Conservation (phyloP, 768 basidiomycete species). For the Thelephora ganbajun region DNA sequence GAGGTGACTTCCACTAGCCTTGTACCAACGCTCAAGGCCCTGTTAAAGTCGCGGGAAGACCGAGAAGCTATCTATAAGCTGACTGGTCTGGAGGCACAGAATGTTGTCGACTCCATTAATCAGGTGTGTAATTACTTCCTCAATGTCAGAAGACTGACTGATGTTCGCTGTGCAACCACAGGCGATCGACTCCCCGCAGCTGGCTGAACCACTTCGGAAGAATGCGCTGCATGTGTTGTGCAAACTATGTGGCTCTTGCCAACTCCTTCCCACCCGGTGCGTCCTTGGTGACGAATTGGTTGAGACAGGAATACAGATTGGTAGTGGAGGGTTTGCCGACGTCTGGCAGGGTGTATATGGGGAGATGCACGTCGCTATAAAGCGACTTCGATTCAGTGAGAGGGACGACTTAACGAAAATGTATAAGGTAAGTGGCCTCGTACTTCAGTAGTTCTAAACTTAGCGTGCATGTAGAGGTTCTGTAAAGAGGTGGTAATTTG, state of each 20-base stretch:
- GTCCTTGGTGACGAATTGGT: too few species aligned
- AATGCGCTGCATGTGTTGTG: too few species aligned
- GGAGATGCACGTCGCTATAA: background rate
- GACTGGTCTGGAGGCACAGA: background rate
- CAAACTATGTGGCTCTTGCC: too few species aligned
- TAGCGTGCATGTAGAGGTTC: background rate
- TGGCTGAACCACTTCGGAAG: too few species aligned
- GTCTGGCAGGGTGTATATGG: constrained; percentile 1
- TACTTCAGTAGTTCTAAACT: background rate
- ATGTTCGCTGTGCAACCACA: too few species aligned
- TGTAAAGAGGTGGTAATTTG: background rate
- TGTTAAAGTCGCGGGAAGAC: too few species aligned
- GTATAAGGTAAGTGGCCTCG: background rate
- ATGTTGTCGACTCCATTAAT: background rate
- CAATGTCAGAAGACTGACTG: too few species aligned
- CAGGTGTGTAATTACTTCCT: background rate
- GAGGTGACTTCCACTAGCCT: too few species aligned
- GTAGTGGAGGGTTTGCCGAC: constrained; percentile 1
- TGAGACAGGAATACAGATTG: too few species aligned
- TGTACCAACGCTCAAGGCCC: too few species aligned
- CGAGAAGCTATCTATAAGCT: background rate
- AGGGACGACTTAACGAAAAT: background rate
- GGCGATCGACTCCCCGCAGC: too few species aligned
- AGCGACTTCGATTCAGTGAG: background rate
- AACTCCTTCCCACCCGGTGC: too few species aligned